Evolutionary conservation across 2,329 filamentous ascomycete genomes (phyloP), one percentile per base, ranked within the genome.

Genomic region (Penicillium aurantiogriseum): DNA sequence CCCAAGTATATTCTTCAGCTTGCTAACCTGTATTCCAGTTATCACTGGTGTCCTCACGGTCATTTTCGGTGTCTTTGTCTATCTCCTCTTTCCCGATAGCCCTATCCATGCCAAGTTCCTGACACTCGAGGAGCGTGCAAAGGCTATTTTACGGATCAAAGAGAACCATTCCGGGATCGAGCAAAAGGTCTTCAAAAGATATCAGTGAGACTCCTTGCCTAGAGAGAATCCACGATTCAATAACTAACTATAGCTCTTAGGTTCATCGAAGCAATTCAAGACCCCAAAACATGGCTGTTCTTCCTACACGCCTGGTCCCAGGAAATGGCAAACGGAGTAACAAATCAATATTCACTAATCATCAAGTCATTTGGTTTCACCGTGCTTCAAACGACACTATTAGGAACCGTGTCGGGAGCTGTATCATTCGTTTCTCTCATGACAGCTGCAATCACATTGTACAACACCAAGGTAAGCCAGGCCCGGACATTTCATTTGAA

Each of bases 341-440:
- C 76, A 2, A 78, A 77, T 46, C 76, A 77, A 54, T 75, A 75
- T 64, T 76, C 75, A 0, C 66, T 80, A 0, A 76, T 79, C 44
- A 76, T 79, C 60, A 78, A 77, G 27, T 77, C 74, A 0, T 79
- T 79, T 49, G 77, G 77, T 4, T 80, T 79, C 31, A 57, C 72
- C 60, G 13, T 73, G 63, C 40, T 67, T 8, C 63, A 65, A 45
- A 63, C 63, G n/a, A 62, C 61, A 2, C 38, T 65, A 10, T 31
- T 65, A 2, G 61, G 61, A 13, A 60, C 56, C 71, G 44, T 71
- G 70, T 25, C 64, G 66, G 58, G 69, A 33, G 40, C 69, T 2
- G 63, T 66, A 11, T 67, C 69, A 0, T 67, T 72, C 42, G 57
- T 68, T 29, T 70, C 64, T 13, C 64, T 74, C 4, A 59, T 58